Conservation (phyloP, 2,329 filamentous ascomycete genomes). For the Cordyceps farinosa region DNA sequence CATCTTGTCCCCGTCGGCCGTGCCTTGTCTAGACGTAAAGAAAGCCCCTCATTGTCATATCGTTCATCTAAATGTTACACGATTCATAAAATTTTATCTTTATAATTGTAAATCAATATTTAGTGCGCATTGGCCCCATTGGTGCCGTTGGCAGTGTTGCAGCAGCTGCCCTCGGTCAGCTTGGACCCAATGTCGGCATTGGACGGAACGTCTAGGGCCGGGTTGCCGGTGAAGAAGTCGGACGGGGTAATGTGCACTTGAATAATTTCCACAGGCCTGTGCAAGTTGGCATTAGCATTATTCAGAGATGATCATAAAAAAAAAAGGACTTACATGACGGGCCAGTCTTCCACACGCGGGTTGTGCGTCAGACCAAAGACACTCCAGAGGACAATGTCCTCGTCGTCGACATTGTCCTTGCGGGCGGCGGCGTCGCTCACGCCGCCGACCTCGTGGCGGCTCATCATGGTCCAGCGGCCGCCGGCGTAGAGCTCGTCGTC, state of each 20-base stretch:
- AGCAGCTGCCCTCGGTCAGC: slow-evolving; percentile 12
- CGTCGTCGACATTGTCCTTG: slow-evolving; percentile 46
- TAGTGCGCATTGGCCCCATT: slow-evolving; percentile 1
- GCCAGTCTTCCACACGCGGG: slow-evolving; percentile 64
- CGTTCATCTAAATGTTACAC: slow-evolving; percentile 1
- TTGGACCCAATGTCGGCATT: slow-evolving; percentile 27
- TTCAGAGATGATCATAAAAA: not conserved
- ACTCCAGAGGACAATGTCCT: slow-evolving; percentile 55
- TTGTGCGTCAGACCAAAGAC: slow-evolving; percentile 62
- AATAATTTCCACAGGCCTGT: slow-evolving; percentile 52
- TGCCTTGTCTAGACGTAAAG: too few species aligned
- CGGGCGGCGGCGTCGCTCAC: slow-evolving; percentile 38
- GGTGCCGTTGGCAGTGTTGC: not conserved
- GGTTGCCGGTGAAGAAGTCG: slow-evolving; percentile 47
- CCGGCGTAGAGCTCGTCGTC: slow-evolving; percentile 45
- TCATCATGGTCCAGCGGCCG: slow-evolving; percentile 44
- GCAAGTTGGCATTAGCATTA: not conserved
- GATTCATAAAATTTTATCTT: not conserved
- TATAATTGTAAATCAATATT: not conserved
- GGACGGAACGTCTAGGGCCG: slow-evolving; percentile 44
- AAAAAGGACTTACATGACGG: slow-evolving; percentile 52
- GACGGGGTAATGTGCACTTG: slow-evolving; percentile 44
- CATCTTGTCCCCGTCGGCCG: too few species aligned
- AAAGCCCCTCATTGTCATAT: not conserved
- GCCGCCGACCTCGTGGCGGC: slow-evolving; percentile 29